Percentiles rank a stretch among this genome's conserved stretches.
These are phyloP conservation scores for Penstemon newberryi DNA, from an alignment of 257 asterid species.

Conservation along the genomic window DNA sequence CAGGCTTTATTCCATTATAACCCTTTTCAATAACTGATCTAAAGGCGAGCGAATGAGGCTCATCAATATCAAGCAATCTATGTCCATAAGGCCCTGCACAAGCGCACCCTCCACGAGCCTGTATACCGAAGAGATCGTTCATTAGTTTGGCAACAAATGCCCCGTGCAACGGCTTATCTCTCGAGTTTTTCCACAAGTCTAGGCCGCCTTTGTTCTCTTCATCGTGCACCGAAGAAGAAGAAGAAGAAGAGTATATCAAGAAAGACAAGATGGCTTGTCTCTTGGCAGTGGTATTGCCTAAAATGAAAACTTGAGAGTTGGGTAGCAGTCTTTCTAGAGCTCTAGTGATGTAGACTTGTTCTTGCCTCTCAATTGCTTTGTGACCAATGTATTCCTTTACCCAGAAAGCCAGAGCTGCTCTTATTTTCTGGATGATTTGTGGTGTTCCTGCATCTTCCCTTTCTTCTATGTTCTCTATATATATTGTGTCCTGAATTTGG, in stretches of 20 bases:
- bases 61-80: slow-evolving; percentile 44
- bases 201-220: slow-evolving; percentile 6
- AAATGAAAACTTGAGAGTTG: slow-evolving; percentile 40
- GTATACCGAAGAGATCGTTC: slow-evolving; percentile 73
- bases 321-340: slow-evolving; percentile 47
- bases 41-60: slow-evolving; percentile 40
- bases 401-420: slow-evolving; percentile 70
- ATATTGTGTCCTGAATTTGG: slow-evolving; percentile 54
- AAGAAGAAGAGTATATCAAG: slow-evolving; percentile 43
- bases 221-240: slow-evolving; percentile 11
- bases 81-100: slow-evolving; percentile 83
- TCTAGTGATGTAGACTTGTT: slow-evolving; percentile 37
- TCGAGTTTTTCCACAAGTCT: slow-evolving; percentile 35
- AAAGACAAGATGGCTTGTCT: slow-evolving; percentile 66
- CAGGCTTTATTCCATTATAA: slow-evolving; percentile 65
- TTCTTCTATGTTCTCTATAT: slow-evolving; percentile 54
- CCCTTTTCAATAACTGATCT: slow-evolving; percentile 52
- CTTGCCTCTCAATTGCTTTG: slow-evolving; percentile 36
- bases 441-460: slow-evolving; percentile 88
- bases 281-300: slow-evolving; percentile 49
- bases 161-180: slow-evolving; percentile 56
- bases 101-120: slow-evolving; percentile 81
- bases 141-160: slow-evolving; percentile 71
- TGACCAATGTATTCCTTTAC: slow-evolving; percentile 58
- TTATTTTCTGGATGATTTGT: slow-evolving; percentile 54